Evolutionary conservation across 352 stramenopile genomes (phyloP), one percentile per base, ranked within the genome.

Genomic region (Globisporangium emineosum): DNA sequence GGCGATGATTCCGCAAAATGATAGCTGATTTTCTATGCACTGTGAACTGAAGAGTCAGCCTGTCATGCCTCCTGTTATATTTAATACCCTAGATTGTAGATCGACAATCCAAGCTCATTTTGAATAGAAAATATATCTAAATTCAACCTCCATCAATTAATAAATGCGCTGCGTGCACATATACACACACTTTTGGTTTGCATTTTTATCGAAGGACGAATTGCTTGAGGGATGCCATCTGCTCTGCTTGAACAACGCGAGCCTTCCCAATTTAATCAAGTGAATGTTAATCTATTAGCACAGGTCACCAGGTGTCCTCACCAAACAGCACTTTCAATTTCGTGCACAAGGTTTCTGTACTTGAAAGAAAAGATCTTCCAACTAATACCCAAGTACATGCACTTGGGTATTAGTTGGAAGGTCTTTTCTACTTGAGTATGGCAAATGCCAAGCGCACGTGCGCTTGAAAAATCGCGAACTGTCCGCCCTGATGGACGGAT

Each of bases 141-240:
- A 54, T 9, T 1, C 0, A 56, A 2, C 50, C 50, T 37, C 21
- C 27, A 25, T 19, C 6, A 56, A 35, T 23, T 56, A 37, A 17
- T 56, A 23, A 29, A 21, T 45, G 1, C 4, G 5, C 21, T 19
- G 54, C 21, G 21, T 21, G 25, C n/a, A n/a, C n/a, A n/a, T n/a
- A n/a, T n/a, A n/a, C n/a, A n/a, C n/a, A n/a, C n/a, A n/a, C n/a
- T n/a, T n/a, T n/a, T n/a, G n/a, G n/a, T n/a, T n/a, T n/a, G n/a
- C n/a, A n/a, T n/a, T 50, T 60, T 23, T 33, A 49, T 27, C n/a
- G 23, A 60, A 60, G 33, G 33, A n/a, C 5, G 54, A 27, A 33
- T 50, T 50, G 32, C n/a, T 60, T 32, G 33, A 60, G 33, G 53
- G 47, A n/a, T n/a, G 53, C 52, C 53, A 59, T 21, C 53, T 59